Evolutionary conservation across 1,284 basidiomycete species (phyloP).

Genomic region (Sporisorium reilianum): DNA sequence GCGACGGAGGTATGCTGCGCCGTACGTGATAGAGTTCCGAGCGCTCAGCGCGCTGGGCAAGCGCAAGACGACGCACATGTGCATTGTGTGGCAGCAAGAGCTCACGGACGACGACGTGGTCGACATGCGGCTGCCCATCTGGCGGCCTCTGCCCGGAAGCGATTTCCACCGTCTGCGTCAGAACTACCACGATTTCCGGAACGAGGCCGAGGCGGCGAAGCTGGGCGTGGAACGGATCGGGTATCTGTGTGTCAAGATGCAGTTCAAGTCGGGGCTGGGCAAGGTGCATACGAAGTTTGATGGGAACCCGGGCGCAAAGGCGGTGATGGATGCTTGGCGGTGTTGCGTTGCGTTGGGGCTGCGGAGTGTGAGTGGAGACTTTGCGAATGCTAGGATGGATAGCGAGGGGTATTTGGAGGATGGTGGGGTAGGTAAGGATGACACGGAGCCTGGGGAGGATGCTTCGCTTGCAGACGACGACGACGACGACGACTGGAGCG

Average conservation of each 20-base stretch:
- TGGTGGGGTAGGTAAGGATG: too few relatives aligned
- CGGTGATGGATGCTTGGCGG: slow-evolving; percentile 54
- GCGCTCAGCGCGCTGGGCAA: slow-evolving; percentile 33
- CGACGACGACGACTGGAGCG: neutral
- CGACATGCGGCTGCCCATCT: slow-evolving; percentile 44
- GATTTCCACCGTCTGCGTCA: slow-evolving; percentile 54
- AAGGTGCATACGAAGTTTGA: slow-evolving; percentile 49
- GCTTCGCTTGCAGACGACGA: neutral
- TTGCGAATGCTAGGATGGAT: slow-evolving; percentile 24
- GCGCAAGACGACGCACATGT: slow-evolving; percentile 34
- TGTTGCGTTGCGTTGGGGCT: slow-evolving; percentile 43
- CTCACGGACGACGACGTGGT: slow-evolving; percentile 50
- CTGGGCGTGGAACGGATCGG: slow-evolving; percentile 44
- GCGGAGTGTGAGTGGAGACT: slow-evolving; percentile 45
- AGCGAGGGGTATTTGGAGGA: slow-evolving; percentile 26
- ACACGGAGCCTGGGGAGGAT: slow-evolving; percentile 1
- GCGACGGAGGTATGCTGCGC: slow-evolving; percentile 43
- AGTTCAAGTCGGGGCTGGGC: slow-evolving; percentile 57
- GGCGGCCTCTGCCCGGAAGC: slow-evolving; percentile 16
- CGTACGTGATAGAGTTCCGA: slow-evolving; percentile 54
- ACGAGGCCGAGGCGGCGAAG: slow-evolving; percentile 37
- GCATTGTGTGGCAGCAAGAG: slow-evolving; percentile 55
- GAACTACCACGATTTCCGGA: slow-evolving; percentile 48
- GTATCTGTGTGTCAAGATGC: slow-evolving; percentile 36
- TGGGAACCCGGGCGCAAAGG: slow-evolving; percentile 33